Evolutionary conservation across 2,329 filamentous ascomycete genomes (phyloP).

Genomic region (Remersonia thermophila): DNA sequence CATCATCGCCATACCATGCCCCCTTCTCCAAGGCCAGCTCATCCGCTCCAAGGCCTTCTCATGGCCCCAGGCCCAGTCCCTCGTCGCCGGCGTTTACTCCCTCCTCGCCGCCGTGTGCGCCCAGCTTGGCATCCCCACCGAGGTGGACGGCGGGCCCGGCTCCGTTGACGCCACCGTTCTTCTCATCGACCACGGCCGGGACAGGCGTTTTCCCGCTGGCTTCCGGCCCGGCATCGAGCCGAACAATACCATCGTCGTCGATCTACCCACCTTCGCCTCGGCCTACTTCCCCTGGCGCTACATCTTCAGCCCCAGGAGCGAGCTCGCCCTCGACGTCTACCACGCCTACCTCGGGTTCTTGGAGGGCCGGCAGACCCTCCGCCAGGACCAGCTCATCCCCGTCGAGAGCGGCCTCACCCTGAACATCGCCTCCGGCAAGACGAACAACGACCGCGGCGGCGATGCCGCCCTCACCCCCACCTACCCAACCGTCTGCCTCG

Average conservation of each 20-base stretch:
- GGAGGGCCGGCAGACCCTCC: slow-evolving; percentile 34
- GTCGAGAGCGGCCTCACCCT: slow-evolving; percentile 42
- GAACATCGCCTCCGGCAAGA: slow-evolving; percentile 13
- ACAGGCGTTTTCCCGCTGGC: slow-evolving; percentile 22
- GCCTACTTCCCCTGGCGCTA: slow-evolving; percentile 48
- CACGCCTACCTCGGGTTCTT: slow-evolving; percentile 34
- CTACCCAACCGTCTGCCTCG: slow-evolving; percentile 61
- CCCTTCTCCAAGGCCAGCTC: slow-evolving; percentile 43
- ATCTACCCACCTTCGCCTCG: slow-evolving; percentile 40
- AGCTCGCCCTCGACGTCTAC: slow-evolving; percentile 49
- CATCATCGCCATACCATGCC: slow-evolving; percentile 47
- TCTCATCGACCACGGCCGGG: slow-evolving; percentile 50
- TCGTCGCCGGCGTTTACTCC: slow-evolving; percentile 67
- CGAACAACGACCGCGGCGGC: no score
- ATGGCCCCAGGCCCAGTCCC: slow-evolving; percentile 59
- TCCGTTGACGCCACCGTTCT: slow-evolving; percentile 68
- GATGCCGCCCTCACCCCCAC: no score
- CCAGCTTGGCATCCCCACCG: slow-evolving; percentile 47
- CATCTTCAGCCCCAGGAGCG: slow-evolving; percentile 54
- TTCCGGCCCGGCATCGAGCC: slow-evolving; percentile 26
- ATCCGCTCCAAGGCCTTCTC: slow-evolving; percentile 39
- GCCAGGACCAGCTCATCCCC: slow-evolving; percentile 37
- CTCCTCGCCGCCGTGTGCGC: slow-evolving; percentile 63
- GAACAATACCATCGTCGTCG: slow-evolving; percentile 35
- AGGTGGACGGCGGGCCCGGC: slow-evolving; percentile 43